phyloP scores from a whole-genome alignment of 352 stramenopile species.

The Phytophthora uliginosa region DNA sequence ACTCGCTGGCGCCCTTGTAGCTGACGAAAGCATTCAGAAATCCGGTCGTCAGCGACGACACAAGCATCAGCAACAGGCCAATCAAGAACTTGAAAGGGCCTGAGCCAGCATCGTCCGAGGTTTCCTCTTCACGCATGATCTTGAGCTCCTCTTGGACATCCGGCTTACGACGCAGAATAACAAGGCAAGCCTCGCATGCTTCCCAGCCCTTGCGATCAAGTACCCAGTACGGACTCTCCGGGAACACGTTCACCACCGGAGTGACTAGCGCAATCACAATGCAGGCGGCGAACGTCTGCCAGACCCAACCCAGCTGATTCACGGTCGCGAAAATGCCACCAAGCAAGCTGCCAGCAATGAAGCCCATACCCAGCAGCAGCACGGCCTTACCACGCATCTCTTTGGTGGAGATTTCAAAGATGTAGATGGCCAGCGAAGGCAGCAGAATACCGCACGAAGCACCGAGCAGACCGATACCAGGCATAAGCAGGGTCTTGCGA shows the following conservation, averaged over 20 bases:
- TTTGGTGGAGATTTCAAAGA: constrained; percentile 84
- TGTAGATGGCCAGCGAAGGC: constrained; percentile 80
- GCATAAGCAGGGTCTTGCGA: constrained; percentile 56
- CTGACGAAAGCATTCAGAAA: constrained; percentile 72
- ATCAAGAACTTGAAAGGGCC: constrained; percentile 74
- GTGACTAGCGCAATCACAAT: constrained; percentile 78
- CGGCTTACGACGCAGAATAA: constrained; percentile 73
- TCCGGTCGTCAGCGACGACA: constrained; percentile 63
- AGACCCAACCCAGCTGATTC: constrained; percentile 80
- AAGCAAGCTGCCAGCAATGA: constrained; percentile 69
- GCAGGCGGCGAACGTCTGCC: constrained; percentile 73
- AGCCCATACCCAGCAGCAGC: constrained; percentile 70
- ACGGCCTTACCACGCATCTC: constrained; percentile 83
- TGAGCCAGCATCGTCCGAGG: constrained; percentile 45
- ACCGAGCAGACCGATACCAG: constrained; percentile 70
- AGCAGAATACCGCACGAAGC: constrained; percentile 70
- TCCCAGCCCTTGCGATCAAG: constrained; percentile 74
- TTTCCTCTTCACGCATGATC: constrained; percentile 72
- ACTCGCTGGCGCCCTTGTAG: constrained; percentile 56
- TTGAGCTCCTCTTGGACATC: constrained; percentile 80
- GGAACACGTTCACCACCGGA: constrained; percentile 78
- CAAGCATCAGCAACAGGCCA: constrained; percentile 72
- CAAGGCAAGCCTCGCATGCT: constrained; percentile 70
- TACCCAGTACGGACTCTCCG: constrained; percentile 86
- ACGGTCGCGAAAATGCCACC: constrained; percentile 61